Evolutionary conservation across 2,329 filamentous ascomycete genomes (phyloP).

Genomic region (Ophiostoma ulmi): DNA sequence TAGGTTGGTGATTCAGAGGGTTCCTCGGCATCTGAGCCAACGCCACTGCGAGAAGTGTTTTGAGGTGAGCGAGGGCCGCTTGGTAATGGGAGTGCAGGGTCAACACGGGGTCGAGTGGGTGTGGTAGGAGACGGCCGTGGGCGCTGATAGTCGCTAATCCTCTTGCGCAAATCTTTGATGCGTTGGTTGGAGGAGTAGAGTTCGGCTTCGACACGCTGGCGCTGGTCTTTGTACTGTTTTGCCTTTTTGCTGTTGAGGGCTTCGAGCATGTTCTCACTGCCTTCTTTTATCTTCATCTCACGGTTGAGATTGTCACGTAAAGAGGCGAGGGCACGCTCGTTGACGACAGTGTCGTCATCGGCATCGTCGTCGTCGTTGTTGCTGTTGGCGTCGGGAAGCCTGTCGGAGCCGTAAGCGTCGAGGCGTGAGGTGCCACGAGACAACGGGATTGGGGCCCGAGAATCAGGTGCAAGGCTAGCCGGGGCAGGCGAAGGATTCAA

Average conservation of each 20-base stretch:
- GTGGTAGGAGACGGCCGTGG: slow-evolving; percentile 47
- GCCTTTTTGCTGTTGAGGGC: slow-evolving; percentile 90
- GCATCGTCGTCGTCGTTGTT: slow-evolving; percentile 25
- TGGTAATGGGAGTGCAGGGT: slow-evolving; percentile 39
- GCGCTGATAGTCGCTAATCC: slow-evolving; percentile 56
- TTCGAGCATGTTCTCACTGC: slow-evolving; percentile 95
- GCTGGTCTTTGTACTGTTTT: slow-evolving; percentile 87
- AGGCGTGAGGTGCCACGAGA: slow-evolving; percentile 59
- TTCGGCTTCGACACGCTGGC: slow-evolving; percentile 75
- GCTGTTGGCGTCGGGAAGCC: slow-evolving; percentile 57
- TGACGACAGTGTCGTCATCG: slow-evolving; percentile 30
- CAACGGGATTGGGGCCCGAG: slow-evolving; percentile 66
- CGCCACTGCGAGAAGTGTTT: slow-evolving; percentile 51
- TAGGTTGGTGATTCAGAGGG: slow-evolving; percentile 83
- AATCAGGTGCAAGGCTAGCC: slow-evolving; percentile 84
- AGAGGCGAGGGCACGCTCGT: slow-evolving; percentile 67
- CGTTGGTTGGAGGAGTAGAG: slow-evolving; percentile 78
- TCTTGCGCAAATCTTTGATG: slow-evolving; percentile 57
- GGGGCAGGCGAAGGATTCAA: slow-evolving; percentile 65
- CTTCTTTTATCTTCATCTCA: slow-evolving; percentile 96
- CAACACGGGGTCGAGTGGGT: slow-evolving; percentile 50
- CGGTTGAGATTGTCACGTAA: slow-evolving; percentile 84
- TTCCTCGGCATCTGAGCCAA: slow-evolving; percentile 61
- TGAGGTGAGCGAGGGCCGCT: slow-evolving; percentile 52
- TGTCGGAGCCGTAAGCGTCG: slow-evolving; percentile 49